Base-by-base conservation (phyloP, 1,139 yeast genomes). In the Debaryomyces fabryi region DNA sequence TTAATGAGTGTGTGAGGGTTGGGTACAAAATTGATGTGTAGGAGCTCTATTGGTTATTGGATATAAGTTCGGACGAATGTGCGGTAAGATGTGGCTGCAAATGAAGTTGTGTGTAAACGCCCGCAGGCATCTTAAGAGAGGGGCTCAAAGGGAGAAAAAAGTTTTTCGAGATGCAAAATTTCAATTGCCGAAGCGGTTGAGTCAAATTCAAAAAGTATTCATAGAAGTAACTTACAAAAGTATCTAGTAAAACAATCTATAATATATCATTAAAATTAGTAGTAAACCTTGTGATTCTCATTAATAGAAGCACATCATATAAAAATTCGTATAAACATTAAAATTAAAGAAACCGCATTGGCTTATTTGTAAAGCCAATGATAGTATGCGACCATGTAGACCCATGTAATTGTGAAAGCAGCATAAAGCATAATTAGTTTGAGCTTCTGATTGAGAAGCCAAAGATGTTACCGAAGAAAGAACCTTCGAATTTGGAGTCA, bases 401-500 rank as follows among this genome's bases (percentile, higher is more conserved):
- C 13, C 30, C 30, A 27, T 27, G 30, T 24, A 16, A 37, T 7
- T 23, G 20, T 24, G 18, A 10, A 37, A 37, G 40, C 29, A 37
- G 30, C 21, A 21, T 8, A 27, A 15, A 13, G 24, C 23, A 12
- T 12, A 32, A 53, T 56, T 40, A 40, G 40, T 42, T 38, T 7
- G 40, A 39, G 15, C 32, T 30, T 37, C 45, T 67, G 43, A 65
- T 51, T 39, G 71, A 60, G 50, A 73, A 70, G 36, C 78, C 77
- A 52, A 76, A 75, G 55, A 73, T 57, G 51, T 74, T 66, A 49
- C 81, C 81, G 50, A 76, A 68, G 63, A 75, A 67, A 39, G 72
- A 68, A 39, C 77, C 74, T 59, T 72, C 72, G 58, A 71, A 75
- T 57, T 73, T 75, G 32, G 75, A 63, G 55, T 74, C 78, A 62